Conservation (phyloP, 352 stramenopile genomes). For the Globisporangium mamillatum region DNA sequence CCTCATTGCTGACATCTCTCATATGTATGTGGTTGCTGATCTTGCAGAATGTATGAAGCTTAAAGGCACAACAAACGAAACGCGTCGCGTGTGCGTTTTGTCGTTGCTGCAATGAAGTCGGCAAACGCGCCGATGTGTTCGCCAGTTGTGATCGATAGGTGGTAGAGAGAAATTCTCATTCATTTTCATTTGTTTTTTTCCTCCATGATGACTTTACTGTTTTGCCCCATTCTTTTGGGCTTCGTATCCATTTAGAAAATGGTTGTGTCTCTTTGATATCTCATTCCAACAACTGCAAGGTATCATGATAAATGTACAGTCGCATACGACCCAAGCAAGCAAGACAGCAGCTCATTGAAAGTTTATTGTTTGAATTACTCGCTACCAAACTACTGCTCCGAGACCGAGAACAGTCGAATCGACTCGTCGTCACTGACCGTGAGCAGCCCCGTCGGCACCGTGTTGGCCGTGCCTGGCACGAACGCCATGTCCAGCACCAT, state of each 20-base stretch:
- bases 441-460: slow-evolving; percentile 53
- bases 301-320: background rate
- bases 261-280: background rate
- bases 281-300: background rate
- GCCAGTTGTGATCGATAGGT: slow-evolving; percentile 9
- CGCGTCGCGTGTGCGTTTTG: background rate
- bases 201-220: background rate
- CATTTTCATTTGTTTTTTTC: slow-evolving; percentile 12
- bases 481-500: slow-evolving; percentile 92
- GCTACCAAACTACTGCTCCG: slow-evolving; percentile 14
- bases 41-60: slow-evolving; percentile 79
- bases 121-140: background rate
- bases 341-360: background rate
- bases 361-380: background rate
- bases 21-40: slow-evolving; percentile 9
- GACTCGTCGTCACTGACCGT: slow-evolving; percentile 82
- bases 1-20: background rate
- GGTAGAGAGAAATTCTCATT: slow-evolving; percentile 23
- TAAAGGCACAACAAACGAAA: slow-evolving; percentile 26
- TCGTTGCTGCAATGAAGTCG: slow-evolving; percentile 1
- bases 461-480: slow-evolving; percentile 37
- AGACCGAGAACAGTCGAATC: slow-evolving; percentile 65
- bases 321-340: background rate
- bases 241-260: background rate
- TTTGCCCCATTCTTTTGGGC: background rate